Percentiles rank a stretch among this genome's conserved stretches.
phyloP scores from a whole-genome alignment of 768 basidiomycete genomes.

The Termitomyces sp. region DNA sequence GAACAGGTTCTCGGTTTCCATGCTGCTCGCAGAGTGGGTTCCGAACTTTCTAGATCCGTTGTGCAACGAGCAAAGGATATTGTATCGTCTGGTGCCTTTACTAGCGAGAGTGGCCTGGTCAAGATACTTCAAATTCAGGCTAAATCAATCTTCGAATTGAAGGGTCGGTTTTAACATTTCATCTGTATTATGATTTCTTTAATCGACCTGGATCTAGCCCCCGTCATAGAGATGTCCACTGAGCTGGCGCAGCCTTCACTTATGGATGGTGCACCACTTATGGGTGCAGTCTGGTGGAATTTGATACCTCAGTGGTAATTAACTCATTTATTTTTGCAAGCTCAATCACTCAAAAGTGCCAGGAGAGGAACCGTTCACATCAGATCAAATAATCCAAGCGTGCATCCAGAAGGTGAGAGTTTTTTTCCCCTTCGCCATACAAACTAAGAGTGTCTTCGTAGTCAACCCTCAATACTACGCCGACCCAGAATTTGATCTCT shows the following conservation, averaged over 20 bases:
- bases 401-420: slow-evolving; percentile 8
- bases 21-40: not conserved
- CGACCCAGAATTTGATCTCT: slow-evolving; percentile 2
- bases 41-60: slow-evolving; percentile 1
- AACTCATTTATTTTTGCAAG: not conserved
- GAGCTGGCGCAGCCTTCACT: not conserved
- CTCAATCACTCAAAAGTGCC: not conserved
- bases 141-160: slow-evolving; percentile 6
- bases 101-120: slow-evolving; percentile 4
- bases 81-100: slow-evolving; percentile 12
- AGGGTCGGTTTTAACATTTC: not conserved
- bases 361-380: slow-evolving; percentile 9
- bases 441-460: not conserved
- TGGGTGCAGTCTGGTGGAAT: slow-evolving; percentile 9
- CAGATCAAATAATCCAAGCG: slow-evolving; percentile 9
- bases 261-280: not conserved
- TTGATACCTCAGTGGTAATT: slow-evolving; percentile 12
- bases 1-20: slow-evolving; percentile 7
- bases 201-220: slow-evolving; percentile 4
- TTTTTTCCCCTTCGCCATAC: not conserved
- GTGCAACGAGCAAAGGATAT: slow-evolving; percentile 6
- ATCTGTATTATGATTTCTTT: not conserved
- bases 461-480: slow-evolving; percentile 10
- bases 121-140: slow-evolving; percentile 9
- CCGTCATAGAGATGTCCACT: slow-evolving; percentile 8